Percentiles rank a stretch among this genome's conserved stretches.
Evolutionary conservation across 2,329 filamentous ascomycete genomes (phyloP).

Genomic region (Hypoxylon sp.): DNA sequence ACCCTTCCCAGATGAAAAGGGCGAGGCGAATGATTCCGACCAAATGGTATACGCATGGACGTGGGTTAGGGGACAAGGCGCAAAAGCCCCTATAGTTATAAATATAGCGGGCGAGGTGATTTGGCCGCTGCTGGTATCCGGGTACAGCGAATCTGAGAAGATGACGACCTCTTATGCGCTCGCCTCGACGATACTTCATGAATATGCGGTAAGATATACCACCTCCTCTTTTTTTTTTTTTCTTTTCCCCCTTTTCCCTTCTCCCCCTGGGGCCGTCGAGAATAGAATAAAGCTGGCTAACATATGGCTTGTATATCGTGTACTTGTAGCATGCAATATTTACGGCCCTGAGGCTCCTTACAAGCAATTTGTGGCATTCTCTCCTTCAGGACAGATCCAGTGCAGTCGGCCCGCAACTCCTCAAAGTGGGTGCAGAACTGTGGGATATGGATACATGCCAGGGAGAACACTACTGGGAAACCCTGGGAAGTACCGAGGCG

Average conservation of each 20-base stretch:
- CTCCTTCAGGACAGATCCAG: too few relatives aligned
- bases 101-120: constrained; percentile 47
- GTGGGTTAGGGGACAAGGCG: too few relatives aligned
- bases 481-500: constrained; percentile 10
- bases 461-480: constrained; percentile 35
- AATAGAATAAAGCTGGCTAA: constrained; percentile 14
- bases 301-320: background rate
- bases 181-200: constrained; percentile 49
- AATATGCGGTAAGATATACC: constrained; percentile 48
- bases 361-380: background rate
- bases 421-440: background rate
- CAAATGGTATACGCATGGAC: background rate
- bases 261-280: background rate
- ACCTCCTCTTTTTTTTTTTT: too few relatives aligned
- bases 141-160: constrained; percentile 51
- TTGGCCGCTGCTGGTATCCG: constrained; percentile 50
- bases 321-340: constrained; percentile 43
- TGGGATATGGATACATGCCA: background rate
- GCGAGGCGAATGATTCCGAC: background rate
- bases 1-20: background rate
- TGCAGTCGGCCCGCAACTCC: too few relatives aligned
- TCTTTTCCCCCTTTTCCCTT: too few relatives aligned
- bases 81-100: constrained; percentile 5
- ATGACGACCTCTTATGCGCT: constrained; percentile 43
- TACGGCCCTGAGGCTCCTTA: constrained; percentile 23